Conservation (phyloP, 2,329 filamentous ascomycete species). For the Aspergillus clavatus region DNA sequence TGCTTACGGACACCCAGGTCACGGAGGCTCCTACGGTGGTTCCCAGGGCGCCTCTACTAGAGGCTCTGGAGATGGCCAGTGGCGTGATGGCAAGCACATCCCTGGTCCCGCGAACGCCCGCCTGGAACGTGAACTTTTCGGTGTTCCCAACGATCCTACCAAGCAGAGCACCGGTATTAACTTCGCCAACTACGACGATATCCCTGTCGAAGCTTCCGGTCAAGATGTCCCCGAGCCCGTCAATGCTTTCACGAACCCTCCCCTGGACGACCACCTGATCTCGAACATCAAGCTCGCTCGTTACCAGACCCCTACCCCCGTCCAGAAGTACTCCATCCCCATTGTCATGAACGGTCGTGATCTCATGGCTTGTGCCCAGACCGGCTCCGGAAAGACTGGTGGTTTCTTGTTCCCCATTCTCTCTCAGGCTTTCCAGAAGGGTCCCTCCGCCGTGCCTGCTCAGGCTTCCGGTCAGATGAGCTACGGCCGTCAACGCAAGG, state of each 20-base stretch:
- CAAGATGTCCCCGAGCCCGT: conserved; percentile 90
- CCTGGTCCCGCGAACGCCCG: conserved; percentile 83
- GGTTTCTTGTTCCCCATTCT: conserved; percentile 99
- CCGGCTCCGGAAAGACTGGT: conserved; percentile 98
- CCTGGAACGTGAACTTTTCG: conserved; percentile 92
- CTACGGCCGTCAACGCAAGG: conserved; percentile 93
- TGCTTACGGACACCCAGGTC: conserved; percentile 58
- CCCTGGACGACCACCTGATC: conserved; percentile 88
- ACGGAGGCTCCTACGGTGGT: conserved; percentile 27
- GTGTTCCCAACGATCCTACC: conserved; percentile 79
- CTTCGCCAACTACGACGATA: conserved; percentile 99
- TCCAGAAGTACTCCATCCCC: conserved; percentile 98
- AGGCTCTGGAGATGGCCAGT: conserved; percentile 91
- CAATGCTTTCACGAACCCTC: conserved; percentile 84
- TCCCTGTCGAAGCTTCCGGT: conserved; percentile 94
- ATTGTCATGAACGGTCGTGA: conserved; percentile 98
- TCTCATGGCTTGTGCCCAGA: conserved; percentile 99
- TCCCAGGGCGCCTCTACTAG: conserved; percentile 48
- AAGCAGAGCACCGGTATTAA: conserved; percentile 99
- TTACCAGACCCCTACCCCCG: conserved; percentile 93
- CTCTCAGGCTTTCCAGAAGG: conserved; percentile 91
- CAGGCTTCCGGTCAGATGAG: conserved; percentile 57
- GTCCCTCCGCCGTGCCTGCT: conserved; percentile 67
- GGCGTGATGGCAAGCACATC: conserved; percentile 95
- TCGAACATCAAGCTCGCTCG: conserved; percentile 88